Base-by-base conservation (phyloP, 2,329 filamentous ascomycete genomes). In the Trichoderma arundinaceum region DNA sequence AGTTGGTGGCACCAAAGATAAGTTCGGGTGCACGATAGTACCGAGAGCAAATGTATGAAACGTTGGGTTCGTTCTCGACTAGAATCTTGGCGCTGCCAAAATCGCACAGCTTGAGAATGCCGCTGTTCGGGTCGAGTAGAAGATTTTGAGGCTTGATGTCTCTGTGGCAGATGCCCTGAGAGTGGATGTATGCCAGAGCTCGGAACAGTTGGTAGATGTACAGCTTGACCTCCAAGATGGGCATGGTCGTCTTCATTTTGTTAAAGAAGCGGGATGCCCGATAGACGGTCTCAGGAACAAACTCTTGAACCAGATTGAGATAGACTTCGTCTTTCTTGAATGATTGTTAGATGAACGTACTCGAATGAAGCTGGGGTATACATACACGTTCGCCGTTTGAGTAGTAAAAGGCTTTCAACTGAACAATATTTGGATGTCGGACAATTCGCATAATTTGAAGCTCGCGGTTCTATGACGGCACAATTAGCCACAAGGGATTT, bases 171-270 rank as follows among this genome's bases (percentile, higher is more conserved):
- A 99, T 99, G 74, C 95, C 95, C 82, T 97, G 94, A 9, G 95
- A 98, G 82, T 99, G 95, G 73, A 99, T 99, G 82, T 99, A 99
- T 75, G 95, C 95, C 72, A 99, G 86, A 41, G 95, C 96, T 73
- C 95, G 90, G 88, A 99, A 99, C 64, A 99, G 90, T 84, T 99
- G 95, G 82, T 99, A 99, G 77, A 94, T 99, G 85, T 98, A 99
- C 69, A 99, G 90, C 85, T 99, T 99, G 77, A 98, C 93, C 80
- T 99, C 95, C 73, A 99, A 88, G 73, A 94, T 97, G 15, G 95
- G 95, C 95, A 99, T 99, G 61, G 94, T 97, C 7, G 94, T 96
- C 88, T 98, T 99, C 90, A 98, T 90, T 84, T 99, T 99, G 86
- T 96, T 98, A 86, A 99, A 99, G 83, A 97, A 98, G 74, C 95